Base-by-base conservation (phyloP, 768 basidiomycete species). In the Cyclocybe cylindracea region DNA sequence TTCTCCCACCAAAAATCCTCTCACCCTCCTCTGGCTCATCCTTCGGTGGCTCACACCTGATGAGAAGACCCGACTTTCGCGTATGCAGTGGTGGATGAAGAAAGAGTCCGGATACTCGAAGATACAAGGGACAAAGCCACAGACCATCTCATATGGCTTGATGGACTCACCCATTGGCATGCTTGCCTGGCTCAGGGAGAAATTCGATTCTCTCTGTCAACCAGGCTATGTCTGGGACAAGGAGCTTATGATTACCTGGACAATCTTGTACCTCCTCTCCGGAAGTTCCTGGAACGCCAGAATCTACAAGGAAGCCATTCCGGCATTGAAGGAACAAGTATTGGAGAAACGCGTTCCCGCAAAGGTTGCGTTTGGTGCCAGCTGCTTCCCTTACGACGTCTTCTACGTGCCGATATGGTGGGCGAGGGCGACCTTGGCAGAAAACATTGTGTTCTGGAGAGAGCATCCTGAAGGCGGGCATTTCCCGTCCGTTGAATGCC, bases 151-250 rank as follows among this genome's bases (percentile, higher is more conserved):
- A 0, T 80, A 80, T 54, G 61, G 65, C 1, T 65, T 84, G 1
- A 56, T 74, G 0, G 82, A 83, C 57, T 80, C 79, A 3, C 82
- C 82, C 8, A 70, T 76, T 2, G 82, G 79, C 1, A 57, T 78
- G 54, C 66, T 78, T 10, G 70, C 74, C 9, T 78, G 76, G 77
- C 76, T 78, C 34, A 70, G 73, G 32, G 77, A 78, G 48, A 78
- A 78, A 44, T 48, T 76, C 4, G 53, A 64, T 14, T 31, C 40
- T 2, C 37, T 61, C 18, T 54, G 59, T 24, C 59, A 62, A 37
- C 63, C 63, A 5, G 60, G 52, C 18, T 66, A 65, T 39, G 55
- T 57, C 7, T 70, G 68, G 66, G 59, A 71, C 40, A 58, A 64
- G 40, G 65, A 69, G 43, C 43, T 44, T 36, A 60, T 70, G 34